Base-by-base conservation (phyloP, 2,329 filamentous ascomycete genomes). In the Alternaria sp. region DNA sequence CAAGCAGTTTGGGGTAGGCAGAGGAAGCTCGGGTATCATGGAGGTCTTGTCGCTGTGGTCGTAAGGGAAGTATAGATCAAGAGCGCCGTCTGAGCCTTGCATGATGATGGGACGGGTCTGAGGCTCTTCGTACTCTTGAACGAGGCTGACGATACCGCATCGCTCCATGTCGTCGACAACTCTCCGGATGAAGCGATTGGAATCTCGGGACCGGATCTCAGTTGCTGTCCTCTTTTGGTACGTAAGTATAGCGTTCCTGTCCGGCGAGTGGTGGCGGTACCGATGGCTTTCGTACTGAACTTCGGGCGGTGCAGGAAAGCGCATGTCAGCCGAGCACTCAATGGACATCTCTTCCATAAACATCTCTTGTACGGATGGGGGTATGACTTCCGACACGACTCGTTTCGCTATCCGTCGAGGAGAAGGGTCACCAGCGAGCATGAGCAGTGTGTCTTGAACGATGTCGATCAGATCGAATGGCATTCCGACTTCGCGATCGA, bases 11-110 rank as follows among this genome's bases (percentile, higher is more conserved):
- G n/a, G n/a, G n/a, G n/a, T n/a, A n/a, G n/a, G n/a, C n/a, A n/a
- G n/a, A n/a, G n/a, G n/a, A n/a, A n/a, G n/a, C n/a, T n/a, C n/a
- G n/a, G n/a, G n/a, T n/a, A n/a, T n/a, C n/a, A n/a, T n/a, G n/a
- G n/a, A n/a, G n/a, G n/a, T n/a, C n/a, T n/a, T n/a, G n/a, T n/a
- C n/a, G n/a, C n/a, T n/a, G n/a, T n/a, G n/a, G n/a, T n/a, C n/a
- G n/a, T 76, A 77, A 1, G 74, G 68, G 30, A 77, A 74, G 60
- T 76, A 77, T 0, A 77, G 23, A 26, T 77, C 74, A 2, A 64
- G 67, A 0, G 61, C 69, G 0, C 74, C 74, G 25, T 77, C 74
- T 0, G 65, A 28, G 5, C 60, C 71, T 55, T 74, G 74, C 1
- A 73, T 17, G 2, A 74, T 67, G 1, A 77, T 36, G 0, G 74